A percentile compares a stretch with the other conserved stretches of the same genome.
Conservation (phyloP, 2,329 filamentous ascomycete species). For the Cercospora janseana region DNA sequence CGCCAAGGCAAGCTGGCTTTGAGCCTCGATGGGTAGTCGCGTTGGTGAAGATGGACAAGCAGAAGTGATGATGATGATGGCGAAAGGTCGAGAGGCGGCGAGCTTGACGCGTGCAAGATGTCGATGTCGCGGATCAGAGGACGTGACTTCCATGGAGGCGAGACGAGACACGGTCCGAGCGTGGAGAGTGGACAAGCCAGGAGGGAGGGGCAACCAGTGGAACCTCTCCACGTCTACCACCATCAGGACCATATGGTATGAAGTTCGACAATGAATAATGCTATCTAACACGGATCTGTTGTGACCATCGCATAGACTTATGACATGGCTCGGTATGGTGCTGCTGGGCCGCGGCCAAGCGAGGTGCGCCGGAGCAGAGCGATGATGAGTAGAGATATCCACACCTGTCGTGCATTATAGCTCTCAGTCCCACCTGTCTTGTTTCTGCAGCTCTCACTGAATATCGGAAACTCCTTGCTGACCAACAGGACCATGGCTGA, state of each 20-base stretch:
- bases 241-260: no score
- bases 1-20: slow-evolving; percentile 22
- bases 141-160: slow-evolving; percentile 5
- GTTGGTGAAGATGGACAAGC: slow-evolving; percentile 5
- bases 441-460: no score
- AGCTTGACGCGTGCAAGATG: slow-evolving; percentile 15
- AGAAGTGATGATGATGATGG: slow-evolving; percentile 8
- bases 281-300: no score
- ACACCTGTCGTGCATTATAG: background rate
- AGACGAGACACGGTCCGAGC: slow-evolving; percentile 1
- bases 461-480: background rate
- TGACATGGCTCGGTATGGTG: no score
- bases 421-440: background rate
- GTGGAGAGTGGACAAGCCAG: no score
- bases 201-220: slow-evolving; percentile 4
- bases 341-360: no score
- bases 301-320: no score
- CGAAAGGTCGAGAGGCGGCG: slow-evolving; percentile 26
- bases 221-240: no score
- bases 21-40: slow-evolving; percentile 3
- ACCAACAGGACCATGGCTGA: slow-evolving; percentile 28
- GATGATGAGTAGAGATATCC: slow-evolving; percentile 8
- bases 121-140: background rate
- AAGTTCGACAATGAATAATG: no score
- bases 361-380: no score